Conservation (phyloP, 1,139 yeast genomes). For the Geotrichum siamense region DNA sequence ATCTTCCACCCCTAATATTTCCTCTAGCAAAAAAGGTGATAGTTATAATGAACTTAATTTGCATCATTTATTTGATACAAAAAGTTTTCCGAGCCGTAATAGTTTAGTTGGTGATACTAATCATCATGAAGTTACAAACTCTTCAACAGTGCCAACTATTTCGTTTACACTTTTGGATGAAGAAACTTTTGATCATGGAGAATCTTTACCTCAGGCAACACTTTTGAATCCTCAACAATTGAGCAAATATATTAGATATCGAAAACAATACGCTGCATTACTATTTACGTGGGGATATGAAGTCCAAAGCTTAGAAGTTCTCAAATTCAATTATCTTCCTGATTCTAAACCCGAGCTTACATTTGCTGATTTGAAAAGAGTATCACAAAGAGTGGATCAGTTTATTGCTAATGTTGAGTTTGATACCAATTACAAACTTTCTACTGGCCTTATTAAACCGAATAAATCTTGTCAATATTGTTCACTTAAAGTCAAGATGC, state of each 20-base stretch:
- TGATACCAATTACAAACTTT: conserved; percentile 3
- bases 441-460: conserved; percentile 16
- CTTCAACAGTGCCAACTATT: conserved; percentile 1
- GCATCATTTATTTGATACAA: conserved; percentile 19
- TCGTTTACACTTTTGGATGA: conserved; percentile 48
- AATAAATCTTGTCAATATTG: conserved; percentile 49
- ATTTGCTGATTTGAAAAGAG: not conserved
- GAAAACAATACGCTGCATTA: conserved; percentile 74
- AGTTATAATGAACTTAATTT: conserved; percentile 21
- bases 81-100: conserved; percentile 21
- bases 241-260: conserved; percentile 43
- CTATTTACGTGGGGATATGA: conserved; percentile 80
- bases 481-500: conserved; percentile 49
- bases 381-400: not conserved
- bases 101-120: conserved; percentile 20
- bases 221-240: conserved; percentile 46
- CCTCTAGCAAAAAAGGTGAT: conserved; percentile 10
- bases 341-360: not conserved
- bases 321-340: conserved; percentile 56
- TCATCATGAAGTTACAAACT: not conserved
- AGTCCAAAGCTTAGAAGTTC: conserved; percentile 63
- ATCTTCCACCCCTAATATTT: conserved; percentile 6
- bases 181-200: conserved; percentile 47
- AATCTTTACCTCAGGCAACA: conserved; percentile 26
- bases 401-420: conserved; percentile 1